These are phyloP conservation scores for Saccharomycopsis microspora DNA, from an alignment of 805 yeast genomes.

Conservation along the genomic window DNA sequence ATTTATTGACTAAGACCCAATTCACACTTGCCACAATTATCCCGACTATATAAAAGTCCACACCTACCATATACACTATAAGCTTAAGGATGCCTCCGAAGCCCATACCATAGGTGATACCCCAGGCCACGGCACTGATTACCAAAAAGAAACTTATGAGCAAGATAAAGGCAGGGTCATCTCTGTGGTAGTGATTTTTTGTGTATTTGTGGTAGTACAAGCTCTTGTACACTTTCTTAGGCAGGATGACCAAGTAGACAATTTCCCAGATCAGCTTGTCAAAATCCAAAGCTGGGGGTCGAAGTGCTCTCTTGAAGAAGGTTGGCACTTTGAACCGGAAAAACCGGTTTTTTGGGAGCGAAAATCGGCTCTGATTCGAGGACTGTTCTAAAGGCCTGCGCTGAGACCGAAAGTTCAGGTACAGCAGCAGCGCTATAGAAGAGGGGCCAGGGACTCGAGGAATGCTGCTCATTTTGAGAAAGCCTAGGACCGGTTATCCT, in stretches of 20 bases:
- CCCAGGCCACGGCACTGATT: constrained; percentile 83
- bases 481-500: too few species aligned
- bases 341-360: not conserved
- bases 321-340: constrained; percentile 23
- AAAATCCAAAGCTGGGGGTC: constrained; percentile 77
- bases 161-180: constrained; percentile 83
- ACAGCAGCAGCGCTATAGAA: too few species aligned
- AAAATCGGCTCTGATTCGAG: too few species aligned
- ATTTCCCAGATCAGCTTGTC: constrained; percentile 94
- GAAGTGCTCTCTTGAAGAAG: constrained; percentile 36
- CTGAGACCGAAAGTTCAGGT: too few species aligned
- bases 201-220: constrained; percentile 76
- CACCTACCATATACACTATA: constrained; percentile 70
- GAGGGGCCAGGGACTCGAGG: too few species aligned
- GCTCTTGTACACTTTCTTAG: constrained; percentile 72
- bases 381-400: too few species aligned
- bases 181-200: constrained; percentile 73
- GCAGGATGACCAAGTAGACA: constrained; percentile 57
- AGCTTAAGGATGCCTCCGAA: constrained; percentile 50
- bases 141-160: constrained; percentile 55
- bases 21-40: constrained; percentile 54
- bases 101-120: constrained; percentile 64
- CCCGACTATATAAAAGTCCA: constrained; percentile 72
- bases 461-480: too few species aligned
- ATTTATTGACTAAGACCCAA: constrained; percentile 61